Evolutionary conservation across 2,329 filamentous ascomycete genomes (phyloP).

Genomic region (Rachicladosporium sp.): DNA sequence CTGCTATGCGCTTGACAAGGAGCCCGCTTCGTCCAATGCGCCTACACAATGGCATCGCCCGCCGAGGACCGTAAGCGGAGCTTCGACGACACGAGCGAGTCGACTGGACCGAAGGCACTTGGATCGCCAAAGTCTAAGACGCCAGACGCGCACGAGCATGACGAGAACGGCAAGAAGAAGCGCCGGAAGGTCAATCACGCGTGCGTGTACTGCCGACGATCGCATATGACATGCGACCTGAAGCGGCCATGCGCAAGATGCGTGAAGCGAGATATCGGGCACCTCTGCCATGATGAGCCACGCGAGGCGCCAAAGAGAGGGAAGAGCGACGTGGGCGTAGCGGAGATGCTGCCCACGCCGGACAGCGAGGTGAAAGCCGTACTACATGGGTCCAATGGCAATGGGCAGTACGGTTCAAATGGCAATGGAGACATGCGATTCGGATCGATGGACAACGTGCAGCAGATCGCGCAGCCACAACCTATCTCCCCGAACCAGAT

Average conservation of each 20-base stretch:
- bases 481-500: slow-evolving; percentile 55
- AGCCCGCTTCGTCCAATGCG: too few relatives aligned
- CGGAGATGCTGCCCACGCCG: slow-evolving; percentile 24
- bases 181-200: slow-evolving; percentile 44
- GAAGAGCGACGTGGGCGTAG: slow-evolving; percentile 40
- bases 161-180: slow-evolving; percentile 30
- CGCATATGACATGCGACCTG: slow-evolving; percentile 44
- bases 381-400: slow-evolving; percentile 5
- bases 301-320: slow-evolving; percentile 75
- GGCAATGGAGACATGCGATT: slow-evolving; percentile 7
- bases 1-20: too few relatives aligned
- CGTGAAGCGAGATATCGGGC: slow-evolving; percentile 96
- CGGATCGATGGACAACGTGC: slow-evolving; percentile 13
- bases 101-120: too few relatives aligned
- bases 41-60: too few relatives aligned
- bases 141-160: too few relatives aligned
- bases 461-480: slow-evolving; percentile 60
- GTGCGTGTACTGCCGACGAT: slow-evolving; percentile 41
- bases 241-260: slow-evolving; percentile 94
- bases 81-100: too few relatives aligned
- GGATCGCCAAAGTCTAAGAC: too few relatives aligned
- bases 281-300: slow-evolving; percentile 95
- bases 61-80: too few relatives aligned
- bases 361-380: not conserved
- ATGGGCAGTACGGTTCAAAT: slow-evolving; percentile 5